Evolutionary conservation across 495 filamentous ascomycete species (phyloP), one percentile per base, ranked within the genome.

Genomic region (Parathielavia hyrcaniae): DNA sequence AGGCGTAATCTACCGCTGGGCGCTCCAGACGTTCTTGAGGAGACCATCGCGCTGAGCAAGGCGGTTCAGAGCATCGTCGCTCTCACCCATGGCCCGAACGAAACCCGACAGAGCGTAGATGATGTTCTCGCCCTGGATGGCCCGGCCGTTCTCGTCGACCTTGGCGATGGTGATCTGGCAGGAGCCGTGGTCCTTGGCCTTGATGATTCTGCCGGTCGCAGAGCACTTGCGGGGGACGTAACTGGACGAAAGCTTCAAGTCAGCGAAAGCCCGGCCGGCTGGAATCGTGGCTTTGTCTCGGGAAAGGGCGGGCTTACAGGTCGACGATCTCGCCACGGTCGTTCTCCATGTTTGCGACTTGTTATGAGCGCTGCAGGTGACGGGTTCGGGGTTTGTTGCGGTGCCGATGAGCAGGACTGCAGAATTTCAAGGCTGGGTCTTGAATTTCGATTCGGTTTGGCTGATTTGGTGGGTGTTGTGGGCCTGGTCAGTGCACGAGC

Each of bases 161-260:
- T 93, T 93, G 73, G 85, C 89, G 71, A 93, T 80, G 65, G 86
- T 86, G 75, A 95, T 87, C 81, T 96, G 88, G 66, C 91, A 91
- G 55, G 87, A 91, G 67, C 88, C 89, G 81, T 95, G 89, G 79
- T 95, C 93, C 79, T 97, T 96, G 80, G 93, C 89, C 82, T 96
- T 96, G 85, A 97, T 96, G 84, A 97, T 96, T 77, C 89, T 85
- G 86, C 88, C 88, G 76, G 89, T 92, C 69, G 89, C 89, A 75
- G 83, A 87, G 87, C 89, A 92, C 84, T 92, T 99, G 83, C 93
- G 90, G 76, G 95, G 92, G 81, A 97, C 90, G 83, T 97, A 97
- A 76, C 90, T 96, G 73, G 61, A 67, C 16, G 53, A 20, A 23
- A 20, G 32, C 40, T 16, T 48, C 35, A 38, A 55, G 53, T 62